Evolutionary conservation across 2,329 filamentous ascomycete species (phyloP), one percentile per base, ranked within the genome.

Genomic region (Thelonectria blattea): DNA sequence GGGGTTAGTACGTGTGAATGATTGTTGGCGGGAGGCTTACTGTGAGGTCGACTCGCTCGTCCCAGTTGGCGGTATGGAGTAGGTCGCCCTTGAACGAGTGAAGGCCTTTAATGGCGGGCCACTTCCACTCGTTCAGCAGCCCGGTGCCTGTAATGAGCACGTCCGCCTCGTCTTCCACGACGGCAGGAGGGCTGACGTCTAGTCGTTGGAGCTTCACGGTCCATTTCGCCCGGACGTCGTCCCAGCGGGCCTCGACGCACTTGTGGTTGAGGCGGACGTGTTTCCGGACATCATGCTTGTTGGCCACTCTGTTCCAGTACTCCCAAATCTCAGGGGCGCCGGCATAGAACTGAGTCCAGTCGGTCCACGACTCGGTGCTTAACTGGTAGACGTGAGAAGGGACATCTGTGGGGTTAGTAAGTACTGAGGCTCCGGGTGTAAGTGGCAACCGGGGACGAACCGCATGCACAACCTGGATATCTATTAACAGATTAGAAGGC

Each of bases 51-150:
- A n/a, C 14, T 2, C n/a, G 32, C 27, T 48, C 37, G 27, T 56
- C 34, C 60, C 48, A 53, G 48, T 64, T 61, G 14, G 65, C 83
- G 0, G 80, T 83, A 68, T 88, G 85, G 45, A 84, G 75, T 3
- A 84, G 69, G 10, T 72, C 69, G 12, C 84, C 85, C 57, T 80
- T 73, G 71, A 84, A 88, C 9, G 74, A 72, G 6, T 78, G 60
- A 0, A 86, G 63, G 0, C 84, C 85, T 0, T 78, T 72, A 32
- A 86, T 82, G 10, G 76, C 74, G 1, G 85, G 85, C 77, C 80
- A 83, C 53, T 62, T 63, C 65, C 61, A 67, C 34, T 65, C 49
- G 20, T 68, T 67, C 18, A 61, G 32, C 6, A 66, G 37, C 1
- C 66, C 66, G 6, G 61, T 58, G 8, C 60, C 66, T 12, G 63